These are phyloP conservation scores for Favolaschia claudopus DNA, from an alignment of 768 basidiomycete genomes.

Conservation along the genomic window DNA sequence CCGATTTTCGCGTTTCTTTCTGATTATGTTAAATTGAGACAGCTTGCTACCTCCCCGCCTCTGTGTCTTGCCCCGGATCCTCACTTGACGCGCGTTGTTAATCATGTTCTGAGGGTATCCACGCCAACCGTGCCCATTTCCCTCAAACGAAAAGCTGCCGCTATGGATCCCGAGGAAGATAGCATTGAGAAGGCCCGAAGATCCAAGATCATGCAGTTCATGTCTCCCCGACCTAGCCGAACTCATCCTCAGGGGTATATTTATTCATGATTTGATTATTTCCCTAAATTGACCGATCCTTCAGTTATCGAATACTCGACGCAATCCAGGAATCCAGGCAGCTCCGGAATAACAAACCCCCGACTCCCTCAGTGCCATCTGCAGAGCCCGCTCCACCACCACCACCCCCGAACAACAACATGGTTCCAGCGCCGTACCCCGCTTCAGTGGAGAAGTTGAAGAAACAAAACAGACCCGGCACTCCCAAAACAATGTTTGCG, in stretches of 20 bases:
- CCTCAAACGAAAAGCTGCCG: constrained; percentile 78
- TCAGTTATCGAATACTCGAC: constrained; percentile 68
- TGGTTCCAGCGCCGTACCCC: constrained; percentile 1
- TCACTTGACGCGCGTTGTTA: constrained; percentile 77
- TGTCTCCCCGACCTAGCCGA: constrained; percentile 67
- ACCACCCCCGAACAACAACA: neutral
- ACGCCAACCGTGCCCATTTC: constrained; percentile 76
- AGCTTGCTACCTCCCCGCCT: constrained; percentile 80
- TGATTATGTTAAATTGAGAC: constrained; percentile 13
- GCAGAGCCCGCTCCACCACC: neutral
- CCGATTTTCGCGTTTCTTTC: constrained; percentile 2
- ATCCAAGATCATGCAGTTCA: constrained; percentile 79
- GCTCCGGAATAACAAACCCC: constrained; percentile 14
- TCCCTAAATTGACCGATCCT: constrained; percentile 3
- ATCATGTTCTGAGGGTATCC: constrained; percentile 75
- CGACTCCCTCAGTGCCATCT: constrained; percentile 13
- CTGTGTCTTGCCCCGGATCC: constrained; percentile 84
- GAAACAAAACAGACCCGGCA: constrained; percentile 31
- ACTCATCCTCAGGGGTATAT: constrained; percentile 59
- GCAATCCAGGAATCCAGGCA: constrained; percentile 40
- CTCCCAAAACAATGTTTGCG: constrained; percentile 16
- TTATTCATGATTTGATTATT: constrained; percentile 6
- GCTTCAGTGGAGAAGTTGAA: constrained; percentile 32
- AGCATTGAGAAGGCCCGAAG: constrained; percentile 77
- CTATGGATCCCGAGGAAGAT: constrained; percentile 76